These are phyloP conservation scores for Solanum tarapatanum DNA, from an alignment of 257 asterid genomes.

Conservation along the genomic window DNA sequence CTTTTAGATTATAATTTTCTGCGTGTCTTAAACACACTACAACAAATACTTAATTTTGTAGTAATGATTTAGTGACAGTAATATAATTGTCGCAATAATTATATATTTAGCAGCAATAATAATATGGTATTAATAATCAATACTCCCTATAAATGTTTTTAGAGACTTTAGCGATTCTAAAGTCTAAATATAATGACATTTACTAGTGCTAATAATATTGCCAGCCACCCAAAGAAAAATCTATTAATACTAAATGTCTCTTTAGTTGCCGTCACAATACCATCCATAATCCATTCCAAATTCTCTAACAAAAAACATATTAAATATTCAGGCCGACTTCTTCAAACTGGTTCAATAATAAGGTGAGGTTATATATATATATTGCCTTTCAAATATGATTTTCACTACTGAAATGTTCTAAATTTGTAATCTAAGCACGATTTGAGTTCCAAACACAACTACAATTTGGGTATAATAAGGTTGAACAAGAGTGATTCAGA, in stretches of 20 bases:
- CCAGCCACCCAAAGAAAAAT: too few relatives aligned
- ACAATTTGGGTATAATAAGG: neutral
- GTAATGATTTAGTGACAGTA: too few relatives aligned
- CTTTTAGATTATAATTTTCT: too few relatives aligned
- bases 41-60: neutral
- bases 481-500: too few relatives aligned
- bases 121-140: too few relatives aligned
- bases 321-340: neutral
- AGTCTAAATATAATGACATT: too few relatives aligned
- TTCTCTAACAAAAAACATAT: neutral
- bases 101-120: too few relatives aligned
- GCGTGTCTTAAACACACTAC: neutral
- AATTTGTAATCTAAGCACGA: neutral
- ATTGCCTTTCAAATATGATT: neutral
- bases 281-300: neutral
- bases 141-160: too few relatives aligned
- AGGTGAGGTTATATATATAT: neutral
- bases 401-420: neutral
- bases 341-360: neutral
- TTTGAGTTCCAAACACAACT: neutral
- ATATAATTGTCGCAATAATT: too few relatives aligned
- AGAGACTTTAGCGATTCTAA: too few relatives aligned
- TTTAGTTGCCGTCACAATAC: neutral
- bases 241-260: too few relatives aligned
- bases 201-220: too few relatives aligned